A percentile compares a stretch with the other conserved stretches of the same genome.
Conservation (phyloP, 1,284 basidiomycete species). For the Puccinia sorghi region DNA sequence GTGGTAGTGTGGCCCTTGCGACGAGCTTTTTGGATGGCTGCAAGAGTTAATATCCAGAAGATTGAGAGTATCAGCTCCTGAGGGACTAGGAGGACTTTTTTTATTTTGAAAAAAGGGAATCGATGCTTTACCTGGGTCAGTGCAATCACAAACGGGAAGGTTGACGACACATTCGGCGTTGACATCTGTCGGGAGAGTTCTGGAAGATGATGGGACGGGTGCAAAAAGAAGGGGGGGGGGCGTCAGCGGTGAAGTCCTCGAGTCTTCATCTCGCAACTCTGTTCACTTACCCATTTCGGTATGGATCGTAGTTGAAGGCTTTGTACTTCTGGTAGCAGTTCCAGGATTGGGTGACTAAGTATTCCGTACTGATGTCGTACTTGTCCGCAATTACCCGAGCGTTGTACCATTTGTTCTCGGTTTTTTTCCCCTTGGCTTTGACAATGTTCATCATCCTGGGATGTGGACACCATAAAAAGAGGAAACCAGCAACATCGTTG, state of each 20-base stretch:
- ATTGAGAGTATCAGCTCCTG: neutral
- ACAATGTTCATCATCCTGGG: constrained; percentile 50
- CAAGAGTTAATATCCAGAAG: neutral
- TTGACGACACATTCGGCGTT: constrained; percentile 45
- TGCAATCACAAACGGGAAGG: constrained; percentile 48
- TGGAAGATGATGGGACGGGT: neutral
- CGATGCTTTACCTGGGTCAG: constrained; percentile 26
- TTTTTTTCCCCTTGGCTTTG: constrained; percentile 44
- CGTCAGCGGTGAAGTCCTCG: neutral
- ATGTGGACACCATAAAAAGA: neutral
- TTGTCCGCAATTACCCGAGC: constrained; percentile 42
- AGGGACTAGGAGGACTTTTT: no score
- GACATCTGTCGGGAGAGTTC: constrained; percentile 39
- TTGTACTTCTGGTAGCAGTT: constrained; percentile 47
- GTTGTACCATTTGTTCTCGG: constrained; percentile 46
- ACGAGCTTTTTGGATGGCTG: constrained; percentile 28
- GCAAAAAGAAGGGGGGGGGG: neutral
- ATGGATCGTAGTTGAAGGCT: constrained; percentile 47
- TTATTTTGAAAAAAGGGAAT: neutral
- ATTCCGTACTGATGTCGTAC: constrained; percentile 44
- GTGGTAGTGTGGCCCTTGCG: constrained; percentile 41
- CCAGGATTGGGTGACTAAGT: constrained; percentile 48
- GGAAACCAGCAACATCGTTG: neutral
- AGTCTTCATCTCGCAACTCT: neutral
- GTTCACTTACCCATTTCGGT: constrained; percentile 34